Base-by-base conservation (phyloP, 176 grass and related monocot genomes). In the Lolium multiflorum region DNA sequence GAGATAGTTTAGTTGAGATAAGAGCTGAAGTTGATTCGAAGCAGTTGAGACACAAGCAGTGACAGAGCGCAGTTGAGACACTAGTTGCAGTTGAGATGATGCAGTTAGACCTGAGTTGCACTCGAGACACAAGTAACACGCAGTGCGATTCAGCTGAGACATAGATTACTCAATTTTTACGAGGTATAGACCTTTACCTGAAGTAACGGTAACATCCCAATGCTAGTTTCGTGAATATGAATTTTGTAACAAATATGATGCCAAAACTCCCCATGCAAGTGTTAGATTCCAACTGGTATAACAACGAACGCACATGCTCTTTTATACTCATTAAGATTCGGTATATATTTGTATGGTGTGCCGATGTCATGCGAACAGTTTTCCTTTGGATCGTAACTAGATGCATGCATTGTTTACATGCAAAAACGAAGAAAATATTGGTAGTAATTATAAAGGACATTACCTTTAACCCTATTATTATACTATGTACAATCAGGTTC, bases 401-500 rank as follows among this genome's bases (percentile, higher is more conserved):
- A 51, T 31, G 73, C 48, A 10, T 31, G 73, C 73, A 26, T 9
- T 54, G 31, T 41, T 70, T 35, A 31, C 48, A 54, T 31, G 25
- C 15, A 76, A 55, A 76, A 14, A 18, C 16, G 24, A 35, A 50
- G 10, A 76, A 54, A 48, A 9, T 54, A 49, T 26, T 15, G 28
- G 58, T 10, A 57, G 52, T 13, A 56, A 21, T 39, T 58, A 61
- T 9, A 37, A 25, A 63, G 56, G 24, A 14, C 26, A 28, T 17
- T 31, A 17, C 47, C 72, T 76, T 31, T 35, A 35, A 35, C 17
- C 48, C 48, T 55, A 76, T 55, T 55, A 76, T 55, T 35, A 44
- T 77, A 55, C 31, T 55, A 26, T 18, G 59, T 83, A 75, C 47
- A 14, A 55, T 76, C 74, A 54, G 4, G 49, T 60, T 56, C 21